These are phyloP conservation scores for Filosporella fistucella DNA, from an alignment of 495 filamentous ascomycete genomes.

Conservation along the genomic window DNA sequence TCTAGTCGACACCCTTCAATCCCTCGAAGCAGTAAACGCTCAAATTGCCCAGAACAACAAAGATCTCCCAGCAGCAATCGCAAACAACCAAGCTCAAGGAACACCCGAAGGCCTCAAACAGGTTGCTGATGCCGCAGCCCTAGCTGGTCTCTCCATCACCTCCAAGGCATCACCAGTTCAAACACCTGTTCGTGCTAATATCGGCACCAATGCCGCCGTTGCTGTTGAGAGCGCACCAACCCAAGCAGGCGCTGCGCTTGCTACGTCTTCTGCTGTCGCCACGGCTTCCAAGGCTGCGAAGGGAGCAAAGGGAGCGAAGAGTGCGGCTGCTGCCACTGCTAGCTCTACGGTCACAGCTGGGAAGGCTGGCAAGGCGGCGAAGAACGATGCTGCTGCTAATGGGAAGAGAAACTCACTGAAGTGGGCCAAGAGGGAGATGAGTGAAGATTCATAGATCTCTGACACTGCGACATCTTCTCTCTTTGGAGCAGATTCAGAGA, in stretches of 20 bases:
- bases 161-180: constrained; percentile 1
- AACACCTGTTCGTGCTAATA: constrained; percentile 6
- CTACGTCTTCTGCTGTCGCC: background rate
- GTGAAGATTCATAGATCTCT: too few relatives aligned
- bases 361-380: background rate
- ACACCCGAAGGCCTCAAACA: constrained; percentile 25
- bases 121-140: constrained; percentile 23
- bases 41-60: constrained; percentile 29
- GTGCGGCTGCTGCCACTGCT: background rate
- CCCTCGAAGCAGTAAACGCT: constrained; percentile 23
- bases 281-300: constrained; percentile 4
- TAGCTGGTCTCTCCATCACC: constrained; percentile 5
- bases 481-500: too few relatives aligned
- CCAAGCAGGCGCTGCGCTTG: background rate
- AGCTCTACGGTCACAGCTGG: background rate
- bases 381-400: background rate
- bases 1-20: constrained; percentile 24
- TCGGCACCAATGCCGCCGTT: constrained; percentile 9
- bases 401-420: background rate
- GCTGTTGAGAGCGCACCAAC: background rate
- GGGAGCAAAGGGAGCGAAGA: constrained; percentile 8
- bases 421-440: constrained; percentile 13
- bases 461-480: too few relatives aligned
- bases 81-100: constrained; percentile 33
- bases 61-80: constrained; percentile 31